Percentiles rank a stretch among this genome's conserved stretches.
Evolutionary conservation across 495 filamentous ascomycete genomes (phyloP).

Genomic region (Penicillium antarcticum): DNA sequence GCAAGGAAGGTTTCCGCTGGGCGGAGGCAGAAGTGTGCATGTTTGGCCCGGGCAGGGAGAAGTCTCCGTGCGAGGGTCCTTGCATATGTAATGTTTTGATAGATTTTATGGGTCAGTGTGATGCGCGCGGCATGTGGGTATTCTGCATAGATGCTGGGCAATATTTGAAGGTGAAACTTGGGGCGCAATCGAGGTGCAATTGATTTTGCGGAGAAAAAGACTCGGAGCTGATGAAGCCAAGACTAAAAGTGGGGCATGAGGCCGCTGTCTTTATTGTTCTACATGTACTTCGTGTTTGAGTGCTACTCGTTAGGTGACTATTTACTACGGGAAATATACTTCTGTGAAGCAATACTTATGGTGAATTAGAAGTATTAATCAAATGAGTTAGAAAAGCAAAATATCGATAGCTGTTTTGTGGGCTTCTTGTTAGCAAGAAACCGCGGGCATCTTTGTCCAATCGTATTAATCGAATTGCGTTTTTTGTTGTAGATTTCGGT

Average conservation of each 20-base stretch:
- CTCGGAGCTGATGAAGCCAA: conserved; percentile 13
- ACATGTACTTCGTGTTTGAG: no score
- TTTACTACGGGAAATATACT: background rate
- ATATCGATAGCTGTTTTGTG: background rate
- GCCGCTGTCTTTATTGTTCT: background rate
- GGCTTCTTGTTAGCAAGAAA: background rate
- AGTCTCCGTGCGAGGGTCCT: conserved; percentile 19
- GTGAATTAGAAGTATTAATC: background rate
- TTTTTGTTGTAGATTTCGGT: background rate
- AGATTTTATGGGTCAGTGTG: background rate
- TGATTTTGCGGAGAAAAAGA: conserved; percentile 11
- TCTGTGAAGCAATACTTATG: background rate
- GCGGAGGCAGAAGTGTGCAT: conserved; percentile 26
- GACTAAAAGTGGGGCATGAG: conserved; percentile 17
- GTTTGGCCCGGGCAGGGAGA: conserved; percentile 22
- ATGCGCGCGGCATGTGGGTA: background rate
- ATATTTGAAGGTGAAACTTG: background rate
- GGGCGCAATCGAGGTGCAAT: background rate
- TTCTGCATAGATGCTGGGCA: background rate
- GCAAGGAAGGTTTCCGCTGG: conserved; percentile 31
- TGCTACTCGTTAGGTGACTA: background rate
- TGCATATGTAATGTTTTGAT: conserved; percentile 6
- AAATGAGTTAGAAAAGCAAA: background rate
- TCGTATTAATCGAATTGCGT: background rate
- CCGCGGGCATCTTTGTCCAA: background rate